Base-by-base conservation (phyloP, 805 yeast species). In the Lachancea kluyveri region DNA sequence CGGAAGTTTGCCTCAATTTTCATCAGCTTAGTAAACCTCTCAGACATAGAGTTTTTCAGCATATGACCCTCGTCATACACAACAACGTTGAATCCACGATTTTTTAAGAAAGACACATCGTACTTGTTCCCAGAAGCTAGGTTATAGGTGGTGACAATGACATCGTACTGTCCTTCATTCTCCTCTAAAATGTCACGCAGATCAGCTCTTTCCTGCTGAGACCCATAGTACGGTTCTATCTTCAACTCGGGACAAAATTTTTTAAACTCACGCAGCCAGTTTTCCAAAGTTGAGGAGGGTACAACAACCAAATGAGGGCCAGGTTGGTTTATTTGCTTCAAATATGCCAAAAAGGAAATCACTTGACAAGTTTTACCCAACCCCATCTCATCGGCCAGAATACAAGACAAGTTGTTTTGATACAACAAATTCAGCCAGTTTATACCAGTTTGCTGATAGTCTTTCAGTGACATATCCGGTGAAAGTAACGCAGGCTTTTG, bases 351-450 rank as follows among this genome's bases (percentile, higher is more conserved):
- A 52, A 92, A 92, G 6, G 96, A 72, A 59, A 92, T 90, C 19
- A 92, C 95, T 60, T 92, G 97, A 54, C 95, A 82, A 0, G 98
- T 92, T 54, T 92, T 92, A 38, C 99, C 99, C 29, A 92, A 66
- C 4, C 95, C 99, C 99, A 92, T 92, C 56, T 92, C 99, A 62
- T 92, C 99, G 0, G 98, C 99, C 29, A 92, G 65, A 35, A 92
- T 92, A 61, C 98, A 88, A 5, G 96, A 86, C 35, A 92, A 66
- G 11, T 76, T 70, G 50, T 81, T 76, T 37, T 74, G 75, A 55
- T 90, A 92, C 18, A 92, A 65, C 33, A 90, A 57, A 40, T 78
- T 70, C 33, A 92, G 65, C 99, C 99, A 92, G 55, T 92, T 92
- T 31, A 92, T 62, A 27, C 99, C 99, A n/a, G 88, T 95, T 46